Base-by-base conservation (phyloP, 352 stramenopile species). In the Phytopythium mirpurense region DNA sequence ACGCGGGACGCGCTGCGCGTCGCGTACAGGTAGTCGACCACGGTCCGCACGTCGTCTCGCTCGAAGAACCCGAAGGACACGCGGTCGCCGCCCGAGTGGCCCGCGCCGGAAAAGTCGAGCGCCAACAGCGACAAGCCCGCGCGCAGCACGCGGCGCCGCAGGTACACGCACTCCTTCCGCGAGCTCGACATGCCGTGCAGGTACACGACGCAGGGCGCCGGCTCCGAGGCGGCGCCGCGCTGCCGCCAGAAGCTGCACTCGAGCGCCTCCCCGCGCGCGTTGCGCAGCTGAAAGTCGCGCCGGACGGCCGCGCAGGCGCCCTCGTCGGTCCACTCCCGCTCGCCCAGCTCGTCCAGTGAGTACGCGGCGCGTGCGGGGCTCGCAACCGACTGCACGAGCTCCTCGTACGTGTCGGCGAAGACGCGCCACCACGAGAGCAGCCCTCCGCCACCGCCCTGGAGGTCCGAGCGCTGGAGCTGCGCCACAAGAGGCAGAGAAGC, bases 151-250 rank as follows among this genome's bases (percentile, higher is more conserved):
- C 57, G 64, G 26, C 66, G 52, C 46, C 72, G 67, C 27, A 92
- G 51, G 50, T 92, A 92, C 18, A 90, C 57, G 32, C 77, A 86
- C 62, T 92, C 81, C 54, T 87, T 83, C 1, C 81, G 64, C 1
- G 81, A 92, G 19, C 76, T 88, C 24, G 81, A 92, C 68, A 92
- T 78, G 21, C 81, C 81, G 51, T 92, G 81, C 34, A 92, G 62
- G 54, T 90, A 92, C 16, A 92, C 45, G 27, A 92, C 74, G 37
- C 81, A 92, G 24, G 81, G 78, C 18, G 62, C 47, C 7, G 65
- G 54, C 6, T 31, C 26, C 14, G 34, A 19, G 1, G 2, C 23
- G 6, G 34, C 42, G 36, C 45, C 67, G 10, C 63, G 60, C n/a
- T 53, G 65, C 16, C 52, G 65, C 81, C 81, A 92, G 52, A 92